Evolutionary conservation across 192 early-diverging fungal species (phyloP).

Genomic region (Thamnidium elegans): DNA sequence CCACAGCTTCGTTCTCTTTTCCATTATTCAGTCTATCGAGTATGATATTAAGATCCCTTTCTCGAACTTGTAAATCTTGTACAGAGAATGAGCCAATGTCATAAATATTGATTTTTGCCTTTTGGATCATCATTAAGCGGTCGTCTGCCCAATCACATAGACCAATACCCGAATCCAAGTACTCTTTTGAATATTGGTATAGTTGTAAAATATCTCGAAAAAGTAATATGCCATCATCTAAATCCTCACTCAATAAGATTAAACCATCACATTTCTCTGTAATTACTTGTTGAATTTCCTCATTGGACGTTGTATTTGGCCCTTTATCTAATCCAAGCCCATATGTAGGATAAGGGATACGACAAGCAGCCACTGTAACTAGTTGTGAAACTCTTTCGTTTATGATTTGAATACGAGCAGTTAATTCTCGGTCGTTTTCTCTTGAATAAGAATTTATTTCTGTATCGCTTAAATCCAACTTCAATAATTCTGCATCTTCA

Average conservation of each 20-base stretch:
- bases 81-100: neutral
- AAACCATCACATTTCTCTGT: constrained; percentile 3
- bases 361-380: constrained; percentile 1
- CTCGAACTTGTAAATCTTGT: constrained; percentile 15
- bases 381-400: constrained; percentile 16
- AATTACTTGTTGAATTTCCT: constrained; percentile 6
- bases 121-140: neutral
- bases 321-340: constrained; percentile 1
- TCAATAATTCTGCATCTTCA: neutral
- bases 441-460: neutral
- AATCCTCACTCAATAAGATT: neutral
- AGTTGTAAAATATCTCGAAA: constrained; percentile 19
- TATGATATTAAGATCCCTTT: neutral
- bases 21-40: neutral
- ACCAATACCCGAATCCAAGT: neutral
- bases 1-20: constrained; percentile 6
- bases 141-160: constrained; percentile 6
- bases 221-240: neutral
- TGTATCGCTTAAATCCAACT: constrained; percentile 4
- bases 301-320: constrained; percentile 12
- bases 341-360: constrained; percentile 19
- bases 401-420: constrained; percentile 1
- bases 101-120: neutral
- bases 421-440: constrained; percentile 12
- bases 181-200: constrained; percentile 4